Percentiles rank a stretch among this genome's conserved stretches.
These are phyloP conservation scores for Trichoderma sp. DNA, from an alignment of 2,329 filamentous ascomycete species.

Conservation along the genomic window DNA sequence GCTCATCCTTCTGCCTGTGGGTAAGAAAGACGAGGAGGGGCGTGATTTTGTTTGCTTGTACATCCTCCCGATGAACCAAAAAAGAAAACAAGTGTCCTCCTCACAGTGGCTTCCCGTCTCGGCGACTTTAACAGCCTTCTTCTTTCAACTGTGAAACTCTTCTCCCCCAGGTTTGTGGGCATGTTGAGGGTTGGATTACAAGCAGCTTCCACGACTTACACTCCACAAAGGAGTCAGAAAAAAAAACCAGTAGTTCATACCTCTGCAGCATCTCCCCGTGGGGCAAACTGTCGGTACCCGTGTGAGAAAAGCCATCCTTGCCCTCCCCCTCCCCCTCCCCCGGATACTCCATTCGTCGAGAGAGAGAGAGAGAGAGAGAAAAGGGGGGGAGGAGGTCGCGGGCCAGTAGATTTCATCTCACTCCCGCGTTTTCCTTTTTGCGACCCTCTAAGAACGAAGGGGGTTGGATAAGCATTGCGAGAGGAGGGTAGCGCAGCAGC, in stretches of 20 bases:
- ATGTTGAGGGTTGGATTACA: neutral
- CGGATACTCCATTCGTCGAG: neutral
- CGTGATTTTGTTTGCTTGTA: neutral
- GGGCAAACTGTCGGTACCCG: neutral
- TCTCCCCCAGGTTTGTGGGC: neutral
- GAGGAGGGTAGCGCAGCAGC: conserved; percentile 9
- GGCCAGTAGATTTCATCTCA: neutral
- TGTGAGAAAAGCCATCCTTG: neutral
- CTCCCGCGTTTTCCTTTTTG: neutral
- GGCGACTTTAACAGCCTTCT: neutral
- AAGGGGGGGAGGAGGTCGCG: neutral
- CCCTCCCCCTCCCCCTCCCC: no score
- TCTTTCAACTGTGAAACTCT: neutral
- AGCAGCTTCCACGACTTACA: neutral
- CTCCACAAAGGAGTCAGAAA: neutral
- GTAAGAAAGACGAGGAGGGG: conserved; percentile 4
- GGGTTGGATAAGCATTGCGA: neutral
- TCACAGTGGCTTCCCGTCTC: neutral
- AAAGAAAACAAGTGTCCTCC: neutral
- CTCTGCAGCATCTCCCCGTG: conserved; percentile 10
- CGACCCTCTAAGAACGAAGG: neutral
- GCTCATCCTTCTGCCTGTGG: conserved; percentile 13
- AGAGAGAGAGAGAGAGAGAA: neutral
- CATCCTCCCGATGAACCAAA: neutral
- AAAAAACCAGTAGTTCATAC: neutral